Base-by-base conservation (phyloP, 805 yeast genomes). In the Pichia heedii region DNA sequence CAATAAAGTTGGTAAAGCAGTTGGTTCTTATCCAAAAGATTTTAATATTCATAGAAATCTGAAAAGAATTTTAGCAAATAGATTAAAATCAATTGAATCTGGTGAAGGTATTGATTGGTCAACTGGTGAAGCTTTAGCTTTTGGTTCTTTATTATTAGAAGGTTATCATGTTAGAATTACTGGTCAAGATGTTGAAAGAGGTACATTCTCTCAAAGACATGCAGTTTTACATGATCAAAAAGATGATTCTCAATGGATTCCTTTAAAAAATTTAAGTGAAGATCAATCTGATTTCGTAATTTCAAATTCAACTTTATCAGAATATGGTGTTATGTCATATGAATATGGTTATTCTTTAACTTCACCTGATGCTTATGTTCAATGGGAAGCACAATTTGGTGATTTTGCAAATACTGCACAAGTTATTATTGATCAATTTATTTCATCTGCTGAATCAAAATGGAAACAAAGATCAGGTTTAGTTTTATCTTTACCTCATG, bases 371-470 rank as follows among this genome's bases (percentile, higher is more conserved):
- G 93, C 96, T 43, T 77, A 86, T 47, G 97, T 90, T 41, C 82
- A 84, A 73, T 93, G 99, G 99, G 99, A 93, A 72, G 98, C 97
- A 46, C 99, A 93, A 74, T 93, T 93, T 58, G 99, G 99, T 78
- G 99, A 93, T 71, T 93, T 93, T 60, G 99, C 98, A 60, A 93
- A 93, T 76, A 93, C 97, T 54, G 98, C 97, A 18, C 98, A 93
- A 73, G 97, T 93, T 51, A 84, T 93, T 56, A 76, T 86, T 56
- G 99, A 93, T 67, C 98, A 93, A 73, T 93, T 93, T 65, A 77
- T 93, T 61, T 84, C 97, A 37, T 86, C 89, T 62, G 98, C 95
- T 65, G 99, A 93, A 72, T 78, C 89, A 54, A 93, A 93, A 72
- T 93, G 99, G 99, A 84, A 86, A 65, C 98, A 93, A 76, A 84